Conservation (phyloP, 1,284 basidiomycete genomes). For the Anthracocystis setariae region DNA sequence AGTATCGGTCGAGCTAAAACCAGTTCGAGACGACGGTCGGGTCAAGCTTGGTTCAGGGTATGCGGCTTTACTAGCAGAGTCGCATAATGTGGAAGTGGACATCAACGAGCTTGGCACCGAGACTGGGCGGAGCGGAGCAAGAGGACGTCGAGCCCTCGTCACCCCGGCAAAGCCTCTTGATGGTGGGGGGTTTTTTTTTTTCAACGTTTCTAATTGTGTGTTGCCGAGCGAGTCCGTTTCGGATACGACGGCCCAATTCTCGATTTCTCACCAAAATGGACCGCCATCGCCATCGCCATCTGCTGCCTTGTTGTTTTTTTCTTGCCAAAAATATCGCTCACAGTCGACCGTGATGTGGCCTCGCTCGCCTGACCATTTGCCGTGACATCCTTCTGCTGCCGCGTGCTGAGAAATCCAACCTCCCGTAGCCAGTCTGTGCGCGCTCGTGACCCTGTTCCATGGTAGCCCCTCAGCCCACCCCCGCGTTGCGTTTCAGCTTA, state of each 20-base stretch:
- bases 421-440: conserved; percentile 5
- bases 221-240: not conserved
- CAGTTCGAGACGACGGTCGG: too few relatives aligned
- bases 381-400: conserved; percentile 25
- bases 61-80: too few relatives aligned
- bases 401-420: not conserved
- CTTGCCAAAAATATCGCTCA: not conserved
- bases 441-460: not conserved
- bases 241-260: conserved; percentile 17
- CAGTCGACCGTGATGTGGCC: too few relatives aligned
- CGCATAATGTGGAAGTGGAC: too few relatives aligned
- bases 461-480: not conserved
- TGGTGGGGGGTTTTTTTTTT: too few relatives aligned
- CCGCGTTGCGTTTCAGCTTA: conserved; percentile 12
- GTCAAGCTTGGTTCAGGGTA: too few relatives aligned
- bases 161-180: not conserved
- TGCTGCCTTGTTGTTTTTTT: not conserved
- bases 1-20: too few relatives aligned
- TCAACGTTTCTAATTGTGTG: not conserved
- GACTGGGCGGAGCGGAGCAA: not conserved
- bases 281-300: conserved; percentile 1
- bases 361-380: conserved; percentile 18
- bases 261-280: not conserved
- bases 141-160: not conserved
- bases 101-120: not conserved